phyloP scores from a whole-genome alignment of 768 basidiomycete genomes.

The Austroboletus festivus region DNA sequence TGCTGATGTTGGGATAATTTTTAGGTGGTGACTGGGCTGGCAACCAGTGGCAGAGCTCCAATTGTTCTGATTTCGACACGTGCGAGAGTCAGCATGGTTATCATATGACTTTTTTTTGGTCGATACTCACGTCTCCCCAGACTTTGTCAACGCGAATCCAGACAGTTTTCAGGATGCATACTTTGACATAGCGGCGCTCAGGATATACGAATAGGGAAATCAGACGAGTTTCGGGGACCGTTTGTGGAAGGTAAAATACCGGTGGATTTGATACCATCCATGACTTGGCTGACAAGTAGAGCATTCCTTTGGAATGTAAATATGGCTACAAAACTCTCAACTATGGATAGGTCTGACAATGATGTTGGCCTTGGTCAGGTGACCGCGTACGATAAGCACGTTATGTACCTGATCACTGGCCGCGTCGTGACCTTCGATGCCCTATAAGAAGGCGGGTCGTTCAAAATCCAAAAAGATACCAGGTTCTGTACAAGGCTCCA shows the following conservation, averaged over 20 bases:
- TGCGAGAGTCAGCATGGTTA: constrained; percentile 45
- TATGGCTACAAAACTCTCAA: no score
- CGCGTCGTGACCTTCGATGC: constrained; percentile 10
- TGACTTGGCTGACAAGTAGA: no score
- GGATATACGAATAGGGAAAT: constrained; percentile 40
- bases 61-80: constrained; percentile 43
- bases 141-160: constrained; percentile 45
- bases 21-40: constrained; percentile 63
- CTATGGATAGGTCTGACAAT: no score
- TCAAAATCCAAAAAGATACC: not conserved
- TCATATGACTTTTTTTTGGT: not conserved
- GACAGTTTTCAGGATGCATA: constrained; percentile 63
- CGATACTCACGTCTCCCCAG: constrained; percentile 28
- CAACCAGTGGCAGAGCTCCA: constrained; percentile 40
- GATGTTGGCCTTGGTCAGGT: constrained; percentile 10
- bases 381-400: not conserved
- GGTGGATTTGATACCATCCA: constrained; percentile 9
- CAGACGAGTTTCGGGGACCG: not conserved
- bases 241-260: constrained; percentile 2
- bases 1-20: not conserved
- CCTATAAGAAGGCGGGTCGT: constrained; percentile 3
- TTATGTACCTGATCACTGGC: not conserved
- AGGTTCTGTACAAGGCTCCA: not conserved
- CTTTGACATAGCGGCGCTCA: constrained; percentile 65
- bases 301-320: no score